These are phyloP conservation scores for Scheffersomyces stambukii DNA, from an alignment of 1,139 yeast genomes.

Conservation along the genomic window DNA sequence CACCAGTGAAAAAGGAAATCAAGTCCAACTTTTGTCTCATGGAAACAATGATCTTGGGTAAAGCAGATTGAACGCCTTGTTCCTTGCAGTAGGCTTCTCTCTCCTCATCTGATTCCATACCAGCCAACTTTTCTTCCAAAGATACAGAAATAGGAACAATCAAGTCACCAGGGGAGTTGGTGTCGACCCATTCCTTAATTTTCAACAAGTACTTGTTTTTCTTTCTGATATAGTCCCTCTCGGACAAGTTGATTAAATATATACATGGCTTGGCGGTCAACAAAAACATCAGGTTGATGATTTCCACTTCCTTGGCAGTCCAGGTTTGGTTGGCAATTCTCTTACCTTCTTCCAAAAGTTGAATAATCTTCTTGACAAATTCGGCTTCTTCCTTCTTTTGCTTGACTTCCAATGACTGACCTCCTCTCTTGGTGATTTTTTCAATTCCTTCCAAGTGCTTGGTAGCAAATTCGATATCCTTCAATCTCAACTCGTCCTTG, in stretches of 20 bases:
- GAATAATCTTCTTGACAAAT: slow-evolving; percentile 72
- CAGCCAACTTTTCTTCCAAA: slow-evolving; percentile 88
- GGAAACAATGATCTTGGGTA: slow-evolving; percentile 80
- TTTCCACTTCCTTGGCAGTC: slow-evolving; percentile 87
- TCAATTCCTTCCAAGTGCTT: slow-evolving; percentile 86
- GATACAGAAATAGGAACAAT: slow-evolving; percentile 93
- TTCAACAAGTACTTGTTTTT: slow-evolving; percentile 90
- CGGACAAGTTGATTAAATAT: slow-evolving; percentile 90
- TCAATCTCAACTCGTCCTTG: slow-evolving; percentile 86
- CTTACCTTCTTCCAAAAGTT: slow-evolving; percentile 73
- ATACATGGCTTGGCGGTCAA: slow-evolving; percentile 96
- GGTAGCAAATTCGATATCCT: slow-evolving; percentile 92
- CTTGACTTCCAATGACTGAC: slow-evolving; percentile 92
- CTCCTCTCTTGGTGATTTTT: slow-evolving; percentile 88
- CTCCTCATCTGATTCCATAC: slow-evolving; percentile 86
- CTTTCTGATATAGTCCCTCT: slow-evolving; percentile 92
- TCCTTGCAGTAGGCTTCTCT: slow-evolving; percentile 86
- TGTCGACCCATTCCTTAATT: slow-evolving; percentile 97
- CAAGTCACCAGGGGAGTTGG: slow-evolving; percentile 88
- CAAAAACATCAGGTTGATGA: slow-evolving; percentile 80
- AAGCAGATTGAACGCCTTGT: slow-evolving; percentile 78
- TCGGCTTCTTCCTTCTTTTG: slow-evolving; percentile 90
- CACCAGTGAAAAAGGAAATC: slow-evolving; percentile 81
- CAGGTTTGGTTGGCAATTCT: slow-evolving; percentile 90
- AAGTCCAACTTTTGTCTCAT: slow-evolving; percentile 83